These are phyloP conservation scores for Symmetrospora coprosmae DNA, from an alignment of 768 basidiomycete genomes.

Conservation along the genomic window DNA sequence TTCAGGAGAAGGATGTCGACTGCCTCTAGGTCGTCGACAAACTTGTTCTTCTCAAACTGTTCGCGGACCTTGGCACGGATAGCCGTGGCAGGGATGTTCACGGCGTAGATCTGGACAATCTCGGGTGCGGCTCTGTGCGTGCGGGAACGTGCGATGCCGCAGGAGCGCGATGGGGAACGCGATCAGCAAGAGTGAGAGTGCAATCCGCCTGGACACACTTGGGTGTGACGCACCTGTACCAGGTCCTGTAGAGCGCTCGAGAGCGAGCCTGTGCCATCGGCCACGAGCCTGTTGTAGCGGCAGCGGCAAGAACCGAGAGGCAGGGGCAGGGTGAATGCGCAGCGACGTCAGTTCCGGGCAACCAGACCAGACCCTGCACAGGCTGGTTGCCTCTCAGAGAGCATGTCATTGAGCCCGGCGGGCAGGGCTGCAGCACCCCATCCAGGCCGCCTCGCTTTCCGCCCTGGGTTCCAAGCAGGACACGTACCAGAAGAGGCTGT, in stretches of 20 bases:
- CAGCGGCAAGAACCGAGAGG: too few species aligned
- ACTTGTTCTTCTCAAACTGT: conserved; percentile 70
- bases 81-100: conserved; percentile 61
- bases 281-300: conserved; percentile 31
- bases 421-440: background rate
- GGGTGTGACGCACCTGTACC: conserved; percentile 73
- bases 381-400: background rate
- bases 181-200: too few species aligned
- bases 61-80: conserved; percentile 70
- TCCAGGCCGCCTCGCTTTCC: background rate
- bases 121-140: conserved; percentile 61
- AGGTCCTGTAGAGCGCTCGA: conserved; percentile 71
- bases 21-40: conserved; percentile 63
- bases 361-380: too few species aligned
- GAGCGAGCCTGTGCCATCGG: conserved; percentile 55
- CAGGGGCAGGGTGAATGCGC: too few species aligned
- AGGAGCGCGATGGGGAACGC: background rate
- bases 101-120: conserved; percentile 58
- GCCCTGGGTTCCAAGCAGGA: conserved; percentile 25
- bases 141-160: background rate
- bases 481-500: conserved; percentile 49
- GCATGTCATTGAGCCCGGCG: too few species aligned
- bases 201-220: too few species aligned
- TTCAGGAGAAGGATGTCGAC: conserved; percentile 79
- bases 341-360: too few species aligned